Conservation (phyloP, 148 eudicot species). For the Cornus kousa region DNA sequence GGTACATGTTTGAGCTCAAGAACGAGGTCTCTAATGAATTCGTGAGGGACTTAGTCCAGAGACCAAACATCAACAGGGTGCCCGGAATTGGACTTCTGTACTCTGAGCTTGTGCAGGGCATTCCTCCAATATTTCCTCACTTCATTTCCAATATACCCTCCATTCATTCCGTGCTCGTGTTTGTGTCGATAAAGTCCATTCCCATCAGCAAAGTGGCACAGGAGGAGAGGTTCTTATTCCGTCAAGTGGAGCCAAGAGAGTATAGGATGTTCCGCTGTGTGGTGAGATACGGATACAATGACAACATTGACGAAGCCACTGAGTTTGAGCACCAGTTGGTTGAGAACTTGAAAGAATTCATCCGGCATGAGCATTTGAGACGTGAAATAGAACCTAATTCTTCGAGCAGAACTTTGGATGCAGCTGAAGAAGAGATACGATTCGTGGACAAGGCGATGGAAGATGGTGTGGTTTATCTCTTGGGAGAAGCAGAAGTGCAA, state of each 20-base stretch:
- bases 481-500: slow-evolving; percentile 38
- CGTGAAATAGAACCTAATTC: slow-evolving; percentile 13
- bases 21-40: slow-evolving; percentile 35
- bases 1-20: slow-evolving; percentile 31
- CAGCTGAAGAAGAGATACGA: slow-evolving; percentile 25
- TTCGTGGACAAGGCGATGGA: slow-evolving; percentile 27
- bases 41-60: slow-evolving; percentile 19
- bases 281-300: slow-evolving; percentile 46
- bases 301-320: slow-evolving; percentile 20
- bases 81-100: slow-evolving; percentile 46
- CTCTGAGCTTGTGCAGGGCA: slow-evolving; percentile 41
- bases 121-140: slow-evolving; percentile 42
- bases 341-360: slow-evolving; percentile 27
- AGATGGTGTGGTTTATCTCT: slow-evolving; percentile 33
- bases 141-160: slow-evolving; percentile 36
- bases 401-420: neutral
- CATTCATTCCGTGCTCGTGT: slow-evolving; percentile 28
- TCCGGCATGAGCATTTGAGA: slow-evolving; percentile 23
- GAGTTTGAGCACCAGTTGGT: slow-evolving; percentile 31
- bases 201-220: slow-evolving; percentile 29
- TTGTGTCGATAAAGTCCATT: slow-evolving; percentile 34
- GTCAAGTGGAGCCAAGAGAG: slow-evolving; percentile 27
- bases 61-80: slow-evolving; percentile 16
- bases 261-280: slow-evolving; percentile 36
- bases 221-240: slow-evolving; percentile 39